Evolutionary conservation across 345 rosid species (phyloP).

Genomic region (Aquilaria yunnanensis): DNA sequence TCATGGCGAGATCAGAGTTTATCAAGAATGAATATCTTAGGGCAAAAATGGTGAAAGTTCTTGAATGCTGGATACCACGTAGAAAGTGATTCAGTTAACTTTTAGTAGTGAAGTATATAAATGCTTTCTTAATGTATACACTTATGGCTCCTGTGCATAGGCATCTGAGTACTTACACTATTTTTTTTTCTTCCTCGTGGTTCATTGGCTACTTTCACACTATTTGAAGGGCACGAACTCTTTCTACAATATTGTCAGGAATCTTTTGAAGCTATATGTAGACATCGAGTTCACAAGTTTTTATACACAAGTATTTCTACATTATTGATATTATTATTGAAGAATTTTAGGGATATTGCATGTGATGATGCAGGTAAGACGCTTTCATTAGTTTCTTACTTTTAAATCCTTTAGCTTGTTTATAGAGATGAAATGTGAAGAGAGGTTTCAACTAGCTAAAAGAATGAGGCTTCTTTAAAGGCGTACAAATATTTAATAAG

Average conservation of each 20-base stretch:
- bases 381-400: no score
- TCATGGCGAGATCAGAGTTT: slow-evolving; percentile 87
- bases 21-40: slow-evolving; percentile 92
- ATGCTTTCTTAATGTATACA: neutral
- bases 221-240: slow-evolving; percentile 93
- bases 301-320: slow-evolving; percentile 78
- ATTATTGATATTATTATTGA: no score
- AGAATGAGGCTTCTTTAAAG: no score
- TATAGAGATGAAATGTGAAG: no score
- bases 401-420: no score
- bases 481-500: no score
- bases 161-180: slow-evolving; percentile 1
- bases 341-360: no score
- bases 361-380: no score
- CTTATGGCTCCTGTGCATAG: slow-evolving; percentile 1
- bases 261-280: slow-evolving; percentile 95
- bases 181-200: slow-evolving; percentile 43
- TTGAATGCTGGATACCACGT: slow-evolving; percentile 99
- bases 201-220: slow-evolving; percentile 68
- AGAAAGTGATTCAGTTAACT: slow-evolving; percentile 43
- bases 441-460: no score
- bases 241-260: slow-evolving; percentile 92
- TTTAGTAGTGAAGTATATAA: neutral
- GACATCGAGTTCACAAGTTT: slow-evolving; percentile 99
- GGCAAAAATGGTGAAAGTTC: slow-evolving; percentile 98